Base-by-base conservation (phyloP, 176 grass and related monocot species). In the Triticum urartu region DNA sequence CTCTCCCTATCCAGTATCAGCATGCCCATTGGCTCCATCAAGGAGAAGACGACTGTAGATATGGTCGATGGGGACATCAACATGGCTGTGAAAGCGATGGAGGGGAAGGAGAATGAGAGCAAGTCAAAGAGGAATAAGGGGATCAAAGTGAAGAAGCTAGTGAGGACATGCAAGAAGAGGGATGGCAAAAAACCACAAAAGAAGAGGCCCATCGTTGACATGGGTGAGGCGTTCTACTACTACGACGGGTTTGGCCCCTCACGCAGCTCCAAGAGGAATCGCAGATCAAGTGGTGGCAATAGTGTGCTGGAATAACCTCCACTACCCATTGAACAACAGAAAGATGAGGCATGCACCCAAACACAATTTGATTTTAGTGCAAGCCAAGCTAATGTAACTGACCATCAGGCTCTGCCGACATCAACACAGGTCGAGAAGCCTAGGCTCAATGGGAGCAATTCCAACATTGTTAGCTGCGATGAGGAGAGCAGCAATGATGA, bases 241-340 rank as follows among this genome's bases (percentile, higher is more conserved):
- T 95, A 92, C 14, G 12, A 76, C 0, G 88, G 90, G 5, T 95
- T 92, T n/a, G 83, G 83, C 5, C 83, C 86, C 0, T 92, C 28
- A 65, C 64, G 86, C 6, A 22, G 2, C 35, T 70, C 17, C 52
- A 95, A 95, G 70, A 88, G 79, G 54, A 59, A 87, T 5, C 68
- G 83, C 35, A 68, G 92, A 43, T 79, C 24, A 28, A n/a, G 61
- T n/a, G 1, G 48, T 17, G 5, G 50, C 18, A 30, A 45, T n/a
- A 36, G 73, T 59, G 18, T 21, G 54, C 18, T n/a, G 22, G 72
- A 83, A 1, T 74, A 67, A 59, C 54, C 54, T 59, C 54, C 18
- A 59, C 50, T 54, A 12, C 61, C 28, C 17, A 13, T 11, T 24
- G 25, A 71, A 75, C 54, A 59, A 59, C 43, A 77, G 9, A 42